phyloP scores from a whole-genome alignment of 1,284 basidiomycete genomes.

The Phylloboletellus chloephorus region DNA sequence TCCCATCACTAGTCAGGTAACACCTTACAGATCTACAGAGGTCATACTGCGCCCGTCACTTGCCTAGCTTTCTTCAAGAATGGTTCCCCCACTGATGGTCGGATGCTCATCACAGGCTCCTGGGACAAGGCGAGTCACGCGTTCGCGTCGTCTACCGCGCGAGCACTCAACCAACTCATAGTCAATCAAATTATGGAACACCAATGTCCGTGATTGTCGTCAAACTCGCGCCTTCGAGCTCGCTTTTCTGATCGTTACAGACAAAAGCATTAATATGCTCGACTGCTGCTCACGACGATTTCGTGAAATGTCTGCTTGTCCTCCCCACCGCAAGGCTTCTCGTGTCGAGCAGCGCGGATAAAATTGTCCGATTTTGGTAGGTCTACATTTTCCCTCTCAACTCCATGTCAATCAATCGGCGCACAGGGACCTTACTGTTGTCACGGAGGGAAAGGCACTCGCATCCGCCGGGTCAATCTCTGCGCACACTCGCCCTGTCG shows the following conservation, averaged over 20 bases:
- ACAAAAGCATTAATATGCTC: constrained; percentile 64
- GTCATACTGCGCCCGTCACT: constrained; percentile 85
- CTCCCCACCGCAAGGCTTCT: constrained; percentile 63
- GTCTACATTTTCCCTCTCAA: neutral
- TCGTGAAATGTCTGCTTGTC: constrained; percentile 76
- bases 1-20: constrained; percentile 61
- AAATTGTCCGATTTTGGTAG: constrained; percentile 84
- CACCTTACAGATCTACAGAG: constrained; percentile 68
- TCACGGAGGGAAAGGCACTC: constrained; percentile 42
- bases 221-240: neutral
- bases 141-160: neutral
- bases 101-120: constrained; percentile 74
- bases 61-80: constrained; percentile 62
- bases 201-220: constrained; percentile 44
- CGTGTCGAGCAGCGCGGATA: constrained; percentile 88
- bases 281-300: constrained; percentile 78
- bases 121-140: constrained; percentile 74
- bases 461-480: constrained; percentile 59
- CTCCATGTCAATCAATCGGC: neutral
- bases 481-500: constrained; percentile 67
- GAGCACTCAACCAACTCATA: constrained; percentile 26
- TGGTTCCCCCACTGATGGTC: constrained; percentile 32
- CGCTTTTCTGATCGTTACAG: constrained; percentile 38
- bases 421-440: constrained; percentile 56
- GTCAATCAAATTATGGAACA: constrained; percentile 83